Conservation (phyloP, 495 filamentous ascomycete genomes). For the Penicillium paradoxum region DNA sequence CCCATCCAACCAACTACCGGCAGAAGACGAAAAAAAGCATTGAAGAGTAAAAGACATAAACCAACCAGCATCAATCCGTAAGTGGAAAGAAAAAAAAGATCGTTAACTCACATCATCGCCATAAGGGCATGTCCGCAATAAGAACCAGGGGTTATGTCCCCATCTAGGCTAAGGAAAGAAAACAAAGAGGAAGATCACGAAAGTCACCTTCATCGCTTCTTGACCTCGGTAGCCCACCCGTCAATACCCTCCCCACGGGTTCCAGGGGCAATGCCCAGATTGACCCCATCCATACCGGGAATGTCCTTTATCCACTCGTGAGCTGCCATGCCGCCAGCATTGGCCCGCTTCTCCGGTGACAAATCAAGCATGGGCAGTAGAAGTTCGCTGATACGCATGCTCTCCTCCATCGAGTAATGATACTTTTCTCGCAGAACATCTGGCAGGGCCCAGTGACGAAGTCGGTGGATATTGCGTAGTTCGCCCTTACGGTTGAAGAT, state of each 20-base stretch:
- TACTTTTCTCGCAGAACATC: constrained; percentile 97
- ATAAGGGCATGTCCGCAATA: constrained; percentile 10
- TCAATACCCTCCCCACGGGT: constrained; percentile 91
- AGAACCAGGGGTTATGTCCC: constrained; percentile 6
- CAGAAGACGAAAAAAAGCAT: constrained; percentile 2
- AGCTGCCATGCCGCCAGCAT: constrained; percentile 90
- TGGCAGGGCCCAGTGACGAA: constrained; percentile 93
- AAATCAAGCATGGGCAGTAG: constrained; percentile 90
- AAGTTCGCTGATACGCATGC: constrained; percentile 76
- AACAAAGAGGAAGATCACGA: constrained; percentile 3
- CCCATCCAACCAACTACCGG: constrained; percentile 8
- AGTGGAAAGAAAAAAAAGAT: constrained; percentile 18
- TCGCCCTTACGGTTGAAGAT: constrained; percentile 99
- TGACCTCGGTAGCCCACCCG: constrained; percentile 87
- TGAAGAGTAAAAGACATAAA: constrained; percentile 2
- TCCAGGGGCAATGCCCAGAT: constrained; percentile 67
- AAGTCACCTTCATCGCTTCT: constrained; percentile 57
- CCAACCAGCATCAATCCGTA: constrained; percentile 14
- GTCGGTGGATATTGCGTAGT: constrained; percentile 92
- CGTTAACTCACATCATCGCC: constrained; percentile 19
- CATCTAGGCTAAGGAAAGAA: constrained; percentile 16
- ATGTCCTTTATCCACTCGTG: constrained; percentile 78
- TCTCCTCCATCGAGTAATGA: constrained; percentile 78
- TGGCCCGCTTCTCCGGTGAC: constrained; percentile 78
- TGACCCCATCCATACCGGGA: constrained; percentile 77